Percentiles rank a stretch among this genome's conserved stretches.
phyloP scores from a whole-genome alignment of 345 rosid species.

The Anastatica hierochuntica region DNA sequence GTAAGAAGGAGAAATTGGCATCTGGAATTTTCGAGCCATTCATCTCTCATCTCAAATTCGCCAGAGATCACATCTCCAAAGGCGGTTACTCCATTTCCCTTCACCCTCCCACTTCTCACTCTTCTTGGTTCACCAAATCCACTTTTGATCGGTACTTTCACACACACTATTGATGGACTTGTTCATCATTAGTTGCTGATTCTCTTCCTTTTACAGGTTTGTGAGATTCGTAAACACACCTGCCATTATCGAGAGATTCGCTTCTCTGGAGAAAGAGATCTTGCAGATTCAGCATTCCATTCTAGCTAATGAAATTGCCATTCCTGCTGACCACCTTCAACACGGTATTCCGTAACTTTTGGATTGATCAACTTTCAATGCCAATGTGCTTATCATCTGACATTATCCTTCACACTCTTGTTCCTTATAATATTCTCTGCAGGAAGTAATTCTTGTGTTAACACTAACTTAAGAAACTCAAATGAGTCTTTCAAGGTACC shows the following conservation, averaged over 20 bases:
- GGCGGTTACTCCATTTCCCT: slow-evolving; percentile 84
- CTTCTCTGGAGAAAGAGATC: slow-evolving; percentile 61
- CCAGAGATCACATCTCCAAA: slow-evolving; percentile 67
- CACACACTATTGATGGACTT: background rate
- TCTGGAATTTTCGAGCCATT: slow-evolving; percentile 79
- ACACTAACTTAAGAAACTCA: slow-evolving; percentile 28
- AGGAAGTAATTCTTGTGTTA: slow-evolving; percentile 26
- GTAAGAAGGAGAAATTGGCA: slow-evolving; percentile 68
- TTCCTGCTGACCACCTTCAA: slow-evolving; percentile 24
- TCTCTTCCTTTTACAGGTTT: slow-evolving; percentile 36
- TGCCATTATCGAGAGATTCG: slow-evolving; percentile 82
- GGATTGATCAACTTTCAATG: background rate
- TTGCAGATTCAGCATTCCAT: slow-evolving; percentile 56
- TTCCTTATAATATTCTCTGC: background rate
- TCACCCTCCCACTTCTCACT: slow-evolving; percentile 38
- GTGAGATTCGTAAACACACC: slow-evolving; percentile 82
- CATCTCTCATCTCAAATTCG: slow-evolving; percentile 62
- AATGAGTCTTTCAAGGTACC: slow-evolving; percentile 47
- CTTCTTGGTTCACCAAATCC: slow-evolving; percentile 79
- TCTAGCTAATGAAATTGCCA: slow-evolving; percentile 44
- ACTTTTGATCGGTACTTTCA: slow-evolving; percentile 61
- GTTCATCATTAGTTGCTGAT: background rate
- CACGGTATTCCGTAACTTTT: slow-evolving; percentile 44
- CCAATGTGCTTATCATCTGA: background rate
- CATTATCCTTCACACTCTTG: background rate